Evolutionary conservation across 2,329 filamentous ascomycete species (phyloP).

Genomic region (Periconia sp.): DNA sequence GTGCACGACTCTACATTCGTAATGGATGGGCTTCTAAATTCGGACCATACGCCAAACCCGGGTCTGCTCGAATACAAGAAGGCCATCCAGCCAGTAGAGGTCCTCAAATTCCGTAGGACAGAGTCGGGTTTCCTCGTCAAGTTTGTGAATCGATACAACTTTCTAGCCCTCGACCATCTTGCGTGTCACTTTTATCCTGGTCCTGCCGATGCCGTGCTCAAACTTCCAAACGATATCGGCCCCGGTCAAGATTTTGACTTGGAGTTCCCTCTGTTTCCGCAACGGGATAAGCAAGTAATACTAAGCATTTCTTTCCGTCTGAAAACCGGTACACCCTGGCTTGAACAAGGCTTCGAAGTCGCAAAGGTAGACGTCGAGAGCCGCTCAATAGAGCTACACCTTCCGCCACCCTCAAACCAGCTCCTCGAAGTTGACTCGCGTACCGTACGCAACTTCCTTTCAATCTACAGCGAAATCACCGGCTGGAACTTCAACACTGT

Average conservation of each 20-base stretch:
- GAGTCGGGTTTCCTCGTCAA: conserved; percentile 26
- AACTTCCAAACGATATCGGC: conserved; percentile 30
- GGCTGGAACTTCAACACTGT: conserved; percentile 59
- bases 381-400: conserved; percentile 18
- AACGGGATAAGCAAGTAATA: conserved; percentile 18
- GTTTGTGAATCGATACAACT: conserved; percentile 45
- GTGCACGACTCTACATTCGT: conserved; percentile 53
- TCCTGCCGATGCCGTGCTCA: too few relatives aligned
- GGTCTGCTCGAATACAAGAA: conserved; percentile 53
- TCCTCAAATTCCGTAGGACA: conserved; percentile 32
- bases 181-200: conserved; percentile 22
- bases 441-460: conserved; percentile 28
- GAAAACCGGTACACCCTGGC: conserved; percentile 38
- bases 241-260: conserved; percentile 35
- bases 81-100: conserved; percentile 50
- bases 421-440: too few relatives aligned
- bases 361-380: conserved; percentile 41
- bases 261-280: conserved; percentile 25
- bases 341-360: conserved; percentile 43
- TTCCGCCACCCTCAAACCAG: conserved; percentile 14
- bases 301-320: conserved; percentile 39
- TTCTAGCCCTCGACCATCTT: conserved; percentile 46
- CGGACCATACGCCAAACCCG: conserved; percentile 49
- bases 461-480: conserved; percentile 28
- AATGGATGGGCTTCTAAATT: conserved; percentile 52